Conservation (phyloP, 106 monocot genomes). For the Platanthera zijinensis region DNA sequence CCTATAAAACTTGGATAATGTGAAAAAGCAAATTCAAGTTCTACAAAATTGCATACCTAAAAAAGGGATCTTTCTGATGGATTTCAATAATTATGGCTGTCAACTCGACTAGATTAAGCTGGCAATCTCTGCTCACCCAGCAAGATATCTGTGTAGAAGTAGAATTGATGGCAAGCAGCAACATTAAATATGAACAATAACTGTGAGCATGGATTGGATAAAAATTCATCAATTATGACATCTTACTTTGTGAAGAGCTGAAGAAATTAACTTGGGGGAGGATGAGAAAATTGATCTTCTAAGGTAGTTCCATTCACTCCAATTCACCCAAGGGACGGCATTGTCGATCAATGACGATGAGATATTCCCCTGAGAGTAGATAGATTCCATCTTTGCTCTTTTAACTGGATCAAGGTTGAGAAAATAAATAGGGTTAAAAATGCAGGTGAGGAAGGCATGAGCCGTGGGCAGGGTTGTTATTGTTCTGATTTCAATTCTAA, state of each 20-base stretch:
- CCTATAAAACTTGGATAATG: neutral
- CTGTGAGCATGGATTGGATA: neutral
- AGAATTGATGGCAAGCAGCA: neutral
- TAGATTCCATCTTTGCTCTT: constrained; percentile 10
- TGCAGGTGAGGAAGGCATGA: too few species aligned
- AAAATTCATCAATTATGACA: neutral
- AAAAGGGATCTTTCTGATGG: constrained; percentile 78
- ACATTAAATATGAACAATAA: neutral
- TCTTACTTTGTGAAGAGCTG: constrained; percentile 54
- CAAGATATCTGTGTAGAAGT: constrained; percentile 42
- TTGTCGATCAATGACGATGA: constrained; percentile 42
- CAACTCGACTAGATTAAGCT: constrained; percentile 62
- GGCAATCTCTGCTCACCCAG: constrained; percentile 74
- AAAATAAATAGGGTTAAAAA: too few species aligned
- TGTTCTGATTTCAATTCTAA: too few species aligned
- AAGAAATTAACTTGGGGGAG: constrained; percentile 34
- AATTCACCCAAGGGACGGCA: constrained; percentile 87
- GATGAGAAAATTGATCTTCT: constrained; percentile 72
- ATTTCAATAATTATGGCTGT: constrained; percentile 74
- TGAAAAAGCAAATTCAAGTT: neutral
- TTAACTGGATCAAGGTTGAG: neutral
- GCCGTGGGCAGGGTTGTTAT: too few species aligned
- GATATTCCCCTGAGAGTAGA: constrained; percentile 26
- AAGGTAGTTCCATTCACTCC: constrained; percentile 81
- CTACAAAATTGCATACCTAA: constrained; percentile 28